A percentile compares a stretch with the other conserved stretches of the same genome.
Conservation (phyloP, 495 filamentous ascomycete species). For the Penicilliopsis zonata region DNA sequence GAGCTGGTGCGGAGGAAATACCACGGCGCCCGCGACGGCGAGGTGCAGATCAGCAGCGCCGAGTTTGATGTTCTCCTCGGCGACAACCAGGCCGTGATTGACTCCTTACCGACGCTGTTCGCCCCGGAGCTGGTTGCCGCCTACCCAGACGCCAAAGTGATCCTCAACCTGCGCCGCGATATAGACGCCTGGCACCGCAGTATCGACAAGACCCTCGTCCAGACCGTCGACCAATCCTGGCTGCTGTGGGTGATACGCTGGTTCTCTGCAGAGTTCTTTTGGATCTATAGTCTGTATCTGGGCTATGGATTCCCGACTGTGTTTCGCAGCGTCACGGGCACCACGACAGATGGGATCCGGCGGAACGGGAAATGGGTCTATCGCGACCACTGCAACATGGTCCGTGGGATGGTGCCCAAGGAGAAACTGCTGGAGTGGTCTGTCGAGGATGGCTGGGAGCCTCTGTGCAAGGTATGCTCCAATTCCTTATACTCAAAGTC, state of each 20-base stretch:
- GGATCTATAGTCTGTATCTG: not conserved
- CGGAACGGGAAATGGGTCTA: conserved; percentile 17
- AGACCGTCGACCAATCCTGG: not conserved
- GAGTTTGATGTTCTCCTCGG: conserved; percentile 34
- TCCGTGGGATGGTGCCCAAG: conserved; percentile 19
- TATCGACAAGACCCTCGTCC: conserved; percentile 1
- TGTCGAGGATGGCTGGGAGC: conserved; percentile 43
- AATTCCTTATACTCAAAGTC: conserved; percentile 16
- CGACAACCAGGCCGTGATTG: conserved; percentile 27
- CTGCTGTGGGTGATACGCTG: conserved; percentile 1
- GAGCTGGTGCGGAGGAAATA: conserved; percentile 4
- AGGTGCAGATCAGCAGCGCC: conserved; percentile 1
- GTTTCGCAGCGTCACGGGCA: conserved; percentile 17
- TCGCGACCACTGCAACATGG: conserved; percentile 12
- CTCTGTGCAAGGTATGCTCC: conserved; percentile 43
- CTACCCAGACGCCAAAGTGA: conserved; percentile 35
- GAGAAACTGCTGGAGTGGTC: conserved; percentile 40
- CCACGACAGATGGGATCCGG: conserved; percentile 6
- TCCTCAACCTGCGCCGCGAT: conserved; percentile 25
- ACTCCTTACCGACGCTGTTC: conserved; percentile 20
- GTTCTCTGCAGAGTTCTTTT: conserved; percentile 2
- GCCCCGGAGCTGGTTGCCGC: conserved; percentile 26
- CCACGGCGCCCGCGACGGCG: not conserved
- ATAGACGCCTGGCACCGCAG: conserved; percentile 23
- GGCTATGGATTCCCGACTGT: conserved; percentile 1